Evolutionary conservation across 2,329 filamentous ascomycete species (phyloP).

Genomic region (Colletotrichum godetiae): DNA sequence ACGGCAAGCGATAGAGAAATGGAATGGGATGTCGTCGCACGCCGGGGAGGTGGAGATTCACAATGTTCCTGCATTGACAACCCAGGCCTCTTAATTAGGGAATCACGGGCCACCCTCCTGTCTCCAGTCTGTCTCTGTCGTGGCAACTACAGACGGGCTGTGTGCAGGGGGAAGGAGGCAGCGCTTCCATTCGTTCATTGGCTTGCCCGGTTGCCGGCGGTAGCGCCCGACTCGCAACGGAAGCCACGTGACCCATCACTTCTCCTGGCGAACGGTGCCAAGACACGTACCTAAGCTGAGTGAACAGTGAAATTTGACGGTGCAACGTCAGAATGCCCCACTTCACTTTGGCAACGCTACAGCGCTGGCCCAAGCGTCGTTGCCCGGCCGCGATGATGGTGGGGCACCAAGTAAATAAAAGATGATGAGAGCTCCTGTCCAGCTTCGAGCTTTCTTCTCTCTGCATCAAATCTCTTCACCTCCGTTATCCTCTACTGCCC

Average conservation of each 20-base stretch:
- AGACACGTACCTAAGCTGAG: not conserved
- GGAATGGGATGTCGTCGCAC: constrained; percentile 20
- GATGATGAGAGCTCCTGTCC: constrained; percentile 40
- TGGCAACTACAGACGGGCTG: constrained; percentile 26
- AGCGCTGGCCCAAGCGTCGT: constrained; percentile 30
- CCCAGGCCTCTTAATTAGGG: constrained; percentile 28
- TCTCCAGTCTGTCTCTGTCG: constrained; percentile 7
- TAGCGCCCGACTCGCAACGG: not conserved
- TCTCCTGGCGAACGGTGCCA: not conserved
- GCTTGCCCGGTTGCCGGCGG: not conserved
- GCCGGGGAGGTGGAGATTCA: constrained; percentile 17
- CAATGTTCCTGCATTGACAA: constrained; percentile 35
- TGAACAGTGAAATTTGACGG: not conserved
- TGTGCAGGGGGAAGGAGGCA: not conserved
- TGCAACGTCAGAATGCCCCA: constrained; percentile 14
- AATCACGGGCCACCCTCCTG: constrained; percentile 28
- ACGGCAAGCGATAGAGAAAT: constrained; percentile 12
- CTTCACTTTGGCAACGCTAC: not conserved
- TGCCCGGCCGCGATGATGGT: constrained; percentile 40
- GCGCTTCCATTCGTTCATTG: constrained; percentile 7
- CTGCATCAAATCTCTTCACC: constrained; percentile 40
- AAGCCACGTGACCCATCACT: constrained; percentile 12
- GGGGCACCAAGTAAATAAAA: constrained; percentile 61
- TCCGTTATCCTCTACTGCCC: constrained; percentile 30
- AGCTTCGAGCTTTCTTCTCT: constrained; percentile 39